Evolutionary conservation across 2,329 filamentous ascomycete species (phyloP).

Genomic region (Waltergamsia citrina): DNA sequence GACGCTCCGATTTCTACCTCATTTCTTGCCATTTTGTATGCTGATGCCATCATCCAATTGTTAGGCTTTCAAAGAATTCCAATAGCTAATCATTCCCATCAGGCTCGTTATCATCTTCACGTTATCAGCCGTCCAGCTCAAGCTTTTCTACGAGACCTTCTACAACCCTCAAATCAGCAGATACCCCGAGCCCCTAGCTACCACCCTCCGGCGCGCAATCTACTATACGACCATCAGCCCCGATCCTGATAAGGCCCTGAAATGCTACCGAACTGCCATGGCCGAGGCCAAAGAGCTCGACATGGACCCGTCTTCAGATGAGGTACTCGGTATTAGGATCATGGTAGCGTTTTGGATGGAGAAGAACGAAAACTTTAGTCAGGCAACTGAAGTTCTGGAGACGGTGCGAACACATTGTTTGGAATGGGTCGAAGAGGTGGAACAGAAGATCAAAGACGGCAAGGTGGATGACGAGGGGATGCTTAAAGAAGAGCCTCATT

Average conservation of each 20-base stretch:
- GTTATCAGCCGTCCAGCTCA: conserved; percentile 19
- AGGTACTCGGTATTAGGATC: conserved; percentile 83
- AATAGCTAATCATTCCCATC: background rate
- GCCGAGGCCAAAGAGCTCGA: conserved; percentile 61
- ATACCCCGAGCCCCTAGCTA: conserved; percentile 62
- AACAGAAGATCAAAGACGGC: conserved; percentile 37
- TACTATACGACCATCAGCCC: conserved; percentile 76
- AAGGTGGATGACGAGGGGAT: conserved; percentile 30
- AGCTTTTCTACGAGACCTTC: conserved; percentile 44
- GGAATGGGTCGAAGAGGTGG: conserved; percentile 48
- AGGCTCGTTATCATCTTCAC: conserved; percentile 19
- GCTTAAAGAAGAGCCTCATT: conserved; percentile 5
- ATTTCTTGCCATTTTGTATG: conserved; percentile 21
- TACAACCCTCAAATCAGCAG: conserved; percentile 44
- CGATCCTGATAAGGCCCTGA: conserved; percentile 67
- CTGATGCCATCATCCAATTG: background rate
- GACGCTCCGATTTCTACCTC: conserved; percentile 19
- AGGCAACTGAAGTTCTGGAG: conserved; percentile 70
- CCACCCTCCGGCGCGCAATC: conserved; percentile 71
- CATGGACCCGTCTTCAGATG: conserved; percentile 84
- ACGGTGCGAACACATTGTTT: conserved; percentile 62
- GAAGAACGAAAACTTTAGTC: conserved; percentile 58
- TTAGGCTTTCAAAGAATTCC: background rate
- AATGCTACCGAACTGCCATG: conserved; percentile 76
- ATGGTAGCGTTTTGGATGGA: conserved; percentile 74